These are phyloP conservation scores for Ophiostoma sp. DNA, from an alignment of 2,329 filamentous ascomycete species.

Conservation along the genomic window DNA sequence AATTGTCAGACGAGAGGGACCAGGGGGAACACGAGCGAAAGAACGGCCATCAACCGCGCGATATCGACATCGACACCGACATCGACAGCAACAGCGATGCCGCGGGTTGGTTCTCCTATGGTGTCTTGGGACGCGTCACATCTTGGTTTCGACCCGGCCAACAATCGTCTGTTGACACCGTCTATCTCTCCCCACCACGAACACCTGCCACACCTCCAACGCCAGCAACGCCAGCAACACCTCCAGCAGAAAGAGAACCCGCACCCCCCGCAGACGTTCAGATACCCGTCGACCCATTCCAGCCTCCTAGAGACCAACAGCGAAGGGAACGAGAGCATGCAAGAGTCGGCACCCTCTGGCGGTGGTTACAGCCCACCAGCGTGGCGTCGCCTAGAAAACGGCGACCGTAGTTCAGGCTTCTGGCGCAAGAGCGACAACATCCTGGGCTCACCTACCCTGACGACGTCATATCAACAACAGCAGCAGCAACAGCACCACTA, in stretches of 20 bases:
- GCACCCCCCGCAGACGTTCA: conserved; percentile 34
- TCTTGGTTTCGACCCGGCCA: conserved; percentile 56
- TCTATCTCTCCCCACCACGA: conserved; percentile 13
- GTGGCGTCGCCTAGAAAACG: conserved; percentile 62
- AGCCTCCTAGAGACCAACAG: conserved; percentile 44
- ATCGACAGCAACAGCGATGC: conserved; percentile 32
- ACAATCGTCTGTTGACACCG: conserved; percentile 31
- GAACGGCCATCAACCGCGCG: conserved; percentile 13
- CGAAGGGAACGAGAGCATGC: conserved; percentile 48
- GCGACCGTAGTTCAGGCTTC: conserved; percentile 58
- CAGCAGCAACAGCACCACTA: neutral
- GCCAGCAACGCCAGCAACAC: neutral
- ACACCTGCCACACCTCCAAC: conserved; percentile 29
- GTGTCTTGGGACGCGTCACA: conserved; percentile 54
- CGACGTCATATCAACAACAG: conserved; percentile 10
- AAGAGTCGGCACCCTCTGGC: conserved; percentile 44
- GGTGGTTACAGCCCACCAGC: conserved; percentile 63
- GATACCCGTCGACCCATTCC: conserved; percentile 46
- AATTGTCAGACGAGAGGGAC: neutral
- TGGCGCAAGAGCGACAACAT: conserved; percentile 60
- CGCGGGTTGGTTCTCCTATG: conserved; percentile 28
- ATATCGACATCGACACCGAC: conserved; percentile 24
- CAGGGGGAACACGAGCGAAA: conserved; percentile 13
- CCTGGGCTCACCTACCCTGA: conserved; percentile 42
- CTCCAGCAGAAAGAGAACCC: neutral